These are phyloP conservation scores for Ganoderma boninense DNA, from an alignment of 1,284 basidiomycete genomes.

Conservation along the genomic window DNA sequence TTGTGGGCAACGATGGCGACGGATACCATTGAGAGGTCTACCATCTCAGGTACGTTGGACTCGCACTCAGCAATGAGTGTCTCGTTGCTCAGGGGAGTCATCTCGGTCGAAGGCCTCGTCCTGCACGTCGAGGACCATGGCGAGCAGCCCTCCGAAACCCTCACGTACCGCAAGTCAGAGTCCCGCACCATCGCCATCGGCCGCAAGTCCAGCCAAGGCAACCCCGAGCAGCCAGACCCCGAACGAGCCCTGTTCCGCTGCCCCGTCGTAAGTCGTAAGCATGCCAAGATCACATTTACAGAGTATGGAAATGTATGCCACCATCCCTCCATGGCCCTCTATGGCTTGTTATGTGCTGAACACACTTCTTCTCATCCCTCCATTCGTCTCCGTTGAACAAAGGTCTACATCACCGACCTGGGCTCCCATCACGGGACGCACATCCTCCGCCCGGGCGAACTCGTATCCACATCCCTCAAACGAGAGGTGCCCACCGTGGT, in stretches of 20 bases:
- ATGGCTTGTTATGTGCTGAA: conserved; percentile 18
- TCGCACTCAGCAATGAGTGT: conserved; percentile 14
- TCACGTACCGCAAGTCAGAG: conserved; percentile 53
- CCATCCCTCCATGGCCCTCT: conserved; percentile 17
- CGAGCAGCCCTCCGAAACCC: conserved; percentile 43
- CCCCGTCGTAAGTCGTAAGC: conserved; percentile 70
- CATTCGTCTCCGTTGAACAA: neutral
- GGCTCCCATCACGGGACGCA: conserved; percentile 72
- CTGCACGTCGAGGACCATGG: conserved; percentile 56
- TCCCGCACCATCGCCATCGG: conserved; percentile 63
- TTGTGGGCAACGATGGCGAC: conserved; percentile 16
- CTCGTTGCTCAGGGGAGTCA: conserved; percentile 23
- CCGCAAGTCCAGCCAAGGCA: conserved; percentile 48
- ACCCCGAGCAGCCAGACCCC: conserved; percentile 41
- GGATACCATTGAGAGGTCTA: conserved; percentile 16
- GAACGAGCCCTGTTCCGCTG: conserved; percentile 63
- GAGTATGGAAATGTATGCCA: conserved; percentile 63
- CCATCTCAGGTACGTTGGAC: conserved; percentile 27
- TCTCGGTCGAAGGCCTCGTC: conserved; percentile 26
- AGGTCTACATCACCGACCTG: conserved; percentile 67
- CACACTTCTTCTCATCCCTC: neutral
- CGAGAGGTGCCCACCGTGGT: conserved; percentile 59
- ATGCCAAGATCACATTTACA: conserved; percentile 71
- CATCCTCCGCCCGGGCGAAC: conserved; percentile 56
- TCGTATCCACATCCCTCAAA: conserved; percentile 50